Percentiles rank a stretch among this genome's conserved stretches.
These are phyloP conservation scores for Botrytis fragariae DNA, from an alignment of 2,329 filamentous ascomycete species.

Conservation along the genomic window DNA sequence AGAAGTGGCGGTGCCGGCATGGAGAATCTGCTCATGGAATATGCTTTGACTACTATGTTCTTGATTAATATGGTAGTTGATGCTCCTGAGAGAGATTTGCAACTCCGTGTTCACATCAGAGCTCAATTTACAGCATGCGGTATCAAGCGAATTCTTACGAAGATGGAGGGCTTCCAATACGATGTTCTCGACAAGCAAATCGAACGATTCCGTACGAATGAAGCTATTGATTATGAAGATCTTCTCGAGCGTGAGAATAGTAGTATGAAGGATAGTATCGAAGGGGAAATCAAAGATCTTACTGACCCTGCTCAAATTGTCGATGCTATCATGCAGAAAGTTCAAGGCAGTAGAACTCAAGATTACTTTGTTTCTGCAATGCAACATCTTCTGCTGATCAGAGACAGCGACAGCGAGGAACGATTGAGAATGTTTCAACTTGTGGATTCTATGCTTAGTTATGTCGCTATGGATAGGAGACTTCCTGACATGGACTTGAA, in stretches of 20 bases:
- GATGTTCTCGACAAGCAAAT: constrained; percentile 98
- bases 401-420: constrained; percentile 89
- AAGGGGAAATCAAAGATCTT: constrained; percentile 76
- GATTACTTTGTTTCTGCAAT: constrained; percentile 96
- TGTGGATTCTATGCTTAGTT: constrained; percentile 97
- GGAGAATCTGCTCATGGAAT: constrained; percentile 99
- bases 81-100: constrained; percentile 81
- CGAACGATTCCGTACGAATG: constrained; percentile 87
- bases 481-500: constrained; percentile 97
- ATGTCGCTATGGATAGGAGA: constrained; percentile 96
- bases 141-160: constrained; percentile 87
- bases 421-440: constrained; percentile 94
- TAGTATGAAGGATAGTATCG: constrained; percentile 76
- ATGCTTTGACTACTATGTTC: constrained; percentile 90
- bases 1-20: constrained; percentile 95
- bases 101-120: constrained; percentile 88
- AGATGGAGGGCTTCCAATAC: constrained; percentile 99
- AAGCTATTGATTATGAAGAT: constrained; percentile 97
- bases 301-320: constrained; percentile 91
- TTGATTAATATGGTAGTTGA: constrained; percentile 97
- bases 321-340: constrained; percentile 83
- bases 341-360: constrained; percentile 79
- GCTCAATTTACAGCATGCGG: constrained; percentile 96
- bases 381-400: constrained; percentile 90
- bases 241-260: constrained; percentile 87